A percentile compares a stretch with the other conserved stretches of the same genome.
Evolutionary conservation across 2,329 filamentous ascomycete species (phyloP).

Genomic region (Simplicillium sp.): DNA sequence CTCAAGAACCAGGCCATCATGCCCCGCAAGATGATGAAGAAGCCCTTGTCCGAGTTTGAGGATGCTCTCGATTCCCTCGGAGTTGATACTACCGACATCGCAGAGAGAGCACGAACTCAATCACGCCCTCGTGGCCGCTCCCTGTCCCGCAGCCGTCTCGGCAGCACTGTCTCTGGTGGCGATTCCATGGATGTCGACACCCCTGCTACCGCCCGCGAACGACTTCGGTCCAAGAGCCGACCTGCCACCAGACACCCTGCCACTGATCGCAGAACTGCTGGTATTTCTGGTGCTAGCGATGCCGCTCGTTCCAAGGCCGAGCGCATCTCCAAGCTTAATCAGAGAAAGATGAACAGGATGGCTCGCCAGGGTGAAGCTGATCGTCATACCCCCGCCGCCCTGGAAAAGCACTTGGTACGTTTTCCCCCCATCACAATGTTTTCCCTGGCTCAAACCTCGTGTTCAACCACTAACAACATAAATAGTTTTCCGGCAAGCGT

Average conservation of each 20-base stretch:
- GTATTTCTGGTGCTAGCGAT: constrained; percentile 53
- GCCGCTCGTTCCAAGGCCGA: constrained; percentile 68
- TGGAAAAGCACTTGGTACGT: constrained; percentile 87
- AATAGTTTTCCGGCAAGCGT: constrained; percentile 78
- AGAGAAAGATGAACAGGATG: constrained; percentile 99
- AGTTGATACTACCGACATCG: constrained; percentile 69
- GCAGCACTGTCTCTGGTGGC: constrained; percentile 43
- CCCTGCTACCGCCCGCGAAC: constrained; percentile 37
- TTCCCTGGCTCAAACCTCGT: constrained; percentile 1
- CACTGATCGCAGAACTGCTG: constrained; percentile 63
- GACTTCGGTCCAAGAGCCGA: constrained; percentile 65
- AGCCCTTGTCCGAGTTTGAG: constrained; percentile 80
- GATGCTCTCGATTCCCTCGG: constrained; percentile 76
- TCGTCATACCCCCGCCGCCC: constrained; percentile 70
- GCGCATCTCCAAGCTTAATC: constrained; percentile 75
- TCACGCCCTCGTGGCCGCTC: constrained; percentile 64
- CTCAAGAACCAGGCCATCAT: constrained; percentile 96
- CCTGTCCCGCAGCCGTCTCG: constrained; percentile 50
- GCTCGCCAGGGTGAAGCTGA: constrained; percentile 95
- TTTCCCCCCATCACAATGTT: constrained; percentile 6
- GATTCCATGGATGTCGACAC: constrained; percentile 70
- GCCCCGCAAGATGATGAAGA: constrained; percentile 70
- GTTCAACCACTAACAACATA: constrained; percentile 19
- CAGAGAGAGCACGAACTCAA: constrained; percentile 58
- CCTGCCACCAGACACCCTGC: constrained; percentile 35